phyloP scores from a whole-genome alignment of 2,329 filamentous ascomycete species.

The Bisporella sp. region DNA sequence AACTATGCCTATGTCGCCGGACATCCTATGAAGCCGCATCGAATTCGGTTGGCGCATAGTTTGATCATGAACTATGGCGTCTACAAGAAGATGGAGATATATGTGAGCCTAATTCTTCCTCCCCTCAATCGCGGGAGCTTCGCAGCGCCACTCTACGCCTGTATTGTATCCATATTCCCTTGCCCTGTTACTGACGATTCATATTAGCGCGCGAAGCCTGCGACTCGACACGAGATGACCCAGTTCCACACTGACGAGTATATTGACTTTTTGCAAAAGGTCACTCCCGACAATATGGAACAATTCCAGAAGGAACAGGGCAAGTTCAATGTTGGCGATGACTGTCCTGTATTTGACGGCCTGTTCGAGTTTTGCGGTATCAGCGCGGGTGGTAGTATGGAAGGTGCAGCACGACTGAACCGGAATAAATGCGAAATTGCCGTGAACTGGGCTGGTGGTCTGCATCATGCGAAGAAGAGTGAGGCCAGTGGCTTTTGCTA shows the following conservation, averaged over 20 bases:
- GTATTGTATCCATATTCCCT: not conserved
- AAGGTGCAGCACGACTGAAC: conserved; percentile 84
- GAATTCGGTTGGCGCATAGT: conserved; percentile 89
- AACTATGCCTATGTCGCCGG: conserved; percentile 97
- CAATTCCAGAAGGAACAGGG: conserved; percentile 82
- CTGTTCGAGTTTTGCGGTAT: conserved; percentile 96
- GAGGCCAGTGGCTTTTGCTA: conserved; percentile 98
- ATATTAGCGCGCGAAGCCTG: conserved; percentile 70
- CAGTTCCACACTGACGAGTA: conserved; percentile 95
- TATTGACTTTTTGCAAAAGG: conserved; percentile 88
- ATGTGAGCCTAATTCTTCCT: conserved; percentile 49
- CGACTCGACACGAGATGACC: conserved; percentile 81
- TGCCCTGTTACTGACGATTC: conserved; percentile 4
- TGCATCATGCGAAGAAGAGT: conserved; percentile 96
- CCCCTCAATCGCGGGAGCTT: not conserved
- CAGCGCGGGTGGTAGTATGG: conserved; percentile 89
- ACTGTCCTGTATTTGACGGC: conserved; percentile 96
- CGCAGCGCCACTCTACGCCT: no score
- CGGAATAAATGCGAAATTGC: conserved; percentile 93
- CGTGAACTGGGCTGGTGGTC: conserved; percentile 94
- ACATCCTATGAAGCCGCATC: conserved; percentile 98
- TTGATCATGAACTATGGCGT: conserved; percentile 94
- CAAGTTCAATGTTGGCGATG: conserved; percentile 92
- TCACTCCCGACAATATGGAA: conserved; percentile 99
- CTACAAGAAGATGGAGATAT: conserved; percentile 95